Conservation (phyloP, 352 stramenopile species). For the Phytopythium helicoides region DNA sequence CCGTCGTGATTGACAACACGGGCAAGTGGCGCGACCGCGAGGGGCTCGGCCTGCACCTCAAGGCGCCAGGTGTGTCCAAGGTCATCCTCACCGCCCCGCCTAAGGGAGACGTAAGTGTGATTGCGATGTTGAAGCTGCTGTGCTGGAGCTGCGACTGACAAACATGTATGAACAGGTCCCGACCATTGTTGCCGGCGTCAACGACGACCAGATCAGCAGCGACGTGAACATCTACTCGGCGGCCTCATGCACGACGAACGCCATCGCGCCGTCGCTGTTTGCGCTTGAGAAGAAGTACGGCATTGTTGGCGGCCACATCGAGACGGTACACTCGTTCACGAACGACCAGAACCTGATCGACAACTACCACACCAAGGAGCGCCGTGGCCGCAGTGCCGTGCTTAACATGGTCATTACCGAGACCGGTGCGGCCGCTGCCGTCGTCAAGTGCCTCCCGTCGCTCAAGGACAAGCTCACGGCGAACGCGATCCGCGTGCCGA, state of each 20-base stretch:
- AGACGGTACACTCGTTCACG: slow-evolving; percentile 90
- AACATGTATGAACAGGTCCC: slow-evolving; percentile 22
- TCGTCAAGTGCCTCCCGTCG: slow-evolving; percentile 90
- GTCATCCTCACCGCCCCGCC: slow-evolving; percentile 78
- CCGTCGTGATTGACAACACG: slow-evolving; percentile 90
- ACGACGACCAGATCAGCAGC: slow-evolving; percentile 62
- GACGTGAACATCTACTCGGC: slow-evolving; percentile 70
- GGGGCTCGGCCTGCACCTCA: slow-evolving; percentile 63
- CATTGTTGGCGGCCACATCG: slow-evolving; percentile 82
- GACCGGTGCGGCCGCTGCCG: slow-evolving; percentile 75
- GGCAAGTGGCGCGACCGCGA: slow-evolving; percentile 77
- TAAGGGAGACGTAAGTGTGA: slow-evolving; percentile 45
- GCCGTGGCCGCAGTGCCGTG: slow-evolving; percentile 78
- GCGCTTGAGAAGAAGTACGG: slow-evolving; percentile 82
- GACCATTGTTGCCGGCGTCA: slow-evolving; percentile 81
- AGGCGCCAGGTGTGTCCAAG: slow-evolving; percentile 74
- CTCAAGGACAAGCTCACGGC: slow-evolving; percentile 98
- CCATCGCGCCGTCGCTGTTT: slow-evolving; percentile 73
- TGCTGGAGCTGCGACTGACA: no score
- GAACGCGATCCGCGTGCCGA: slow-evolving; percentile 98
- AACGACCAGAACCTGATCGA: slow-evolving; percentile 90
- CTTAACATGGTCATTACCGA: slow-evolving; percentile 91
- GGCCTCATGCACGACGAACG: slow-evolving; percentile 85
- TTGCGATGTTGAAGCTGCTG: no score
- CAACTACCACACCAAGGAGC: slow-evolving; percentile 88